Evolutionary conservation across 2,329 filamentous ascomycete genomes (phyloP), one percentile per base, ranked within the genome.

Genomic region (Hymenoscyphus albidus): DNA sequence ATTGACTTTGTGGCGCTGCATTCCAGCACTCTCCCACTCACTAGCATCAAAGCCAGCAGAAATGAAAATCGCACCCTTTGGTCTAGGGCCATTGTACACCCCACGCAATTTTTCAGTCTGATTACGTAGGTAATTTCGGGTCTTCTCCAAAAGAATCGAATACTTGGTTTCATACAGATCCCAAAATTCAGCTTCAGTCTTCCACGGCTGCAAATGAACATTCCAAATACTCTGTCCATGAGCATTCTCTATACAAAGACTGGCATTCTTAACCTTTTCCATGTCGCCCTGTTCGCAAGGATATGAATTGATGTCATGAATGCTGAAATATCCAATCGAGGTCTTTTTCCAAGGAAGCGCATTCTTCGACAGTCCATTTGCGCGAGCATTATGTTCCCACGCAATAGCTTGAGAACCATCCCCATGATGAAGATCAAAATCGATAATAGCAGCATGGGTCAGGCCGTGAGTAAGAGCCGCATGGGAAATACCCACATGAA

Each of bases 271-370:
- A 61, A 98, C 89, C 77, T 98, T 98, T 27, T 95, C 92, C 64
- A 90, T 86, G 67, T 98, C 94, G n/a, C 94, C 95, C 75, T 85
- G 86, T 76, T 99, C 95, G 75, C 95, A 99, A 0, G 96, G 95
- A 74, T 96, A 99, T 0, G 94, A 98, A 77, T 99, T 98, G 79
- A 99, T 97, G 74, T 99, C 95, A 76, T 99, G 95, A 55, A 99
- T 77, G 76, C 93, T 97, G 77, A 97, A 98, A 75, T 99, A 99
- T 10, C 93, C 95, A 71, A 98, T 95, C 0, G 90, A 88, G 0
- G 89, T 88, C 79, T 91, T 95, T 78, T 94, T 94, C 83, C 89
- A 90, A 38, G 83, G 80, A 0, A 89, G 83, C 0, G 88, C 86
- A 73, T 91, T 94, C 76, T 90, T 93, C 6, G 86, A 76, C 51